A percentile compares a stretch with the other conserved stretches of the same genome.
phyloP scores from a whole-genome alignment of 2,329 filamentous ascomycete species.

The Fusarium robinianum region DNA sequence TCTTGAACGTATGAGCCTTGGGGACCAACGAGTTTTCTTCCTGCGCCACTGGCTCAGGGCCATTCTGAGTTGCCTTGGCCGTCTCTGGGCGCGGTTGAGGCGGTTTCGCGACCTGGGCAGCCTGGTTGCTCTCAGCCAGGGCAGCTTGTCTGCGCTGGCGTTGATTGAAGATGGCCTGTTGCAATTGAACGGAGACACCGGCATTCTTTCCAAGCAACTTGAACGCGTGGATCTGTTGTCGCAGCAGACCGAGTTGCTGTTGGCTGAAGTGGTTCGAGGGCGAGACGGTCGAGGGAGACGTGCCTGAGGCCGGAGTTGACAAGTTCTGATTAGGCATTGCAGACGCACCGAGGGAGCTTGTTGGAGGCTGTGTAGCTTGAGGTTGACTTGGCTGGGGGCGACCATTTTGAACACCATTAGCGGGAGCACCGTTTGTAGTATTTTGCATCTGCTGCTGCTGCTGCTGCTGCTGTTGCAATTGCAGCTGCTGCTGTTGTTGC shows the following conservation, averaged over 20 bases:
- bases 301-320: constrained; percentile 40
- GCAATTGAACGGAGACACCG: constrained; percentile 76
- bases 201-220: constrained; percentile 87
- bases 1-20: constrained; percentile 66
- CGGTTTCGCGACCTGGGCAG: constrained; percentile 39
- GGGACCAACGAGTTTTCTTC: constrained; percentile 40
- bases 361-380: constrained; percentile 39
- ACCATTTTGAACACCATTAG: constrained; percentile 54
- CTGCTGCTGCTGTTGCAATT: constrained; percentile 60
- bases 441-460: constrained; percentile 57
- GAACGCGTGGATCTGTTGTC: constrained; percentile 89
- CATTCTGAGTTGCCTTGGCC: constrained; percentile 44
- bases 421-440: constrained; percentile 54
- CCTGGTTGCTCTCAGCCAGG: constrained; percentile 51
- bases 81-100: constrained; percentile 40
- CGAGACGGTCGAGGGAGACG: constrained; percentile 36
- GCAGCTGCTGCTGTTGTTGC: constrained; percentile 45
- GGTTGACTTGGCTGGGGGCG: constrained; percentile 47
- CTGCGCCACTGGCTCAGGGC: constrained; percentile 42
- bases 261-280: constrained; percentile 68
- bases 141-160: constrained; percentile 67
- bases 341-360: constrained; percentile 45
- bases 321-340: constrained; percentile 44
- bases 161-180: constrained; percentile 80
- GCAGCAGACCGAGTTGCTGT: constrained; percentile 77